A percentile compares a stretch with the other conserved stretches of the same genome.
These are phyloP conservation scores for Ophiostoma perfectum DNA, from an alignment of 2,329 filamentous ascomycete species.

Conservation along the genomic window DNA sequence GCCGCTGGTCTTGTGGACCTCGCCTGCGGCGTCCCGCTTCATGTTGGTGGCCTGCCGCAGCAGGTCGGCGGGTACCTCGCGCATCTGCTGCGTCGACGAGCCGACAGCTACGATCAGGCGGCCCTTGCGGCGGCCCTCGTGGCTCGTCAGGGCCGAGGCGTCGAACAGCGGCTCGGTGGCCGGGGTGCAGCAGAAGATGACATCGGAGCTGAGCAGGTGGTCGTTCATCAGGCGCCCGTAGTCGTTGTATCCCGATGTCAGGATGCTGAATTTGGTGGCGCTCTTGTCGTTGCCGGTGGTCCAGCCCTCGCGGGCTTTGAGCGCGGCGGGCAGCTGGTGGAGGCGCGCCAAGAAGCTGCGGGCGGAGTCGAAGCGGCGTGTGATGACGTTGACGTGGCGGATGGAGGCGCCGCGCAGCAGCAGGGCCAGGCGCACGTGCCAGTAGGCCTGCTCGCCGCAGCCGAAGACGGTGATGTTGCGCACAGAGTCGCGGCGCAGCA, in stretches of 20 bases:
- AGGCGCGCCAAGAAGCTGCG: conserved; percentile 48
- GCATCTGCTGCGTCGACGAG: conserved; percentile 65
- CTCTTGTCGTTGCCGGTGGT: conserved; percentile 22
- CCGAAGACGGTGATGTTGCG: conserved; percentile 80
- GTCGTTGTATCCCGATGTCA: conserved; percentile 67
- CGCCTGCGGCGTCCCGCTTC: neutral
- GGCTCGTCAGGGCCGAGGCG: conserved; percentile 61
- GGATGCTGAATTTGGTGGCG: conserved; percentile 60
- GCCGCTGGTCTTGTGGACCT: conserved; percentile 29
- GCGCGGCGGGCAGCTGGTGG: conserved; percentile 41
- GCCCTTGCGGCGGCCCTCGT: conserved; percentile 64
- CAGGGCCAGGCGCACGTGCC: conserved; percentile 83
- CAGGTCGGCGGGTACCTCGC: conserved; percentile 74
- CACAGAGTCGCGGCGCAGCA: conserved; percentile 61
- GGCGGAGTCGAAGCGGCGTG: conserved; percentile 61
- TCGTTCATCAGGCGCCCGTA: conserved; percentile 61
- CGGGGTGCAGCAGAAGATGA: conserved; percentile 86
- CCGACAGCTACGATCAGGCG: conserved; percentile 68
- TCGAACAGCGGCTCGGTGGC: conserved; percentile 71
- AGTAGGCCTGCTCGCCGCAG: conserved; percentile 84
- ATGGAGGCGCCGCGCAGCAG: conserved; percentile 66
- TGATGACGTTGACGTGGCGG: conserved; percentile 76
- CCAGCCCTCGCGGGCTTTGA: conserved; percentile 58
- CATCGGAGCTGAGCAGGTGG: conserved; percentile 66
- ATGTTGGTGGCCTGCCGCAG: conserved; percentile 54